phyloP scores from a whole-genome alignment of 495 filamentous ascomycete genomes.

The Saxophila tyrrhenica region DNA sequence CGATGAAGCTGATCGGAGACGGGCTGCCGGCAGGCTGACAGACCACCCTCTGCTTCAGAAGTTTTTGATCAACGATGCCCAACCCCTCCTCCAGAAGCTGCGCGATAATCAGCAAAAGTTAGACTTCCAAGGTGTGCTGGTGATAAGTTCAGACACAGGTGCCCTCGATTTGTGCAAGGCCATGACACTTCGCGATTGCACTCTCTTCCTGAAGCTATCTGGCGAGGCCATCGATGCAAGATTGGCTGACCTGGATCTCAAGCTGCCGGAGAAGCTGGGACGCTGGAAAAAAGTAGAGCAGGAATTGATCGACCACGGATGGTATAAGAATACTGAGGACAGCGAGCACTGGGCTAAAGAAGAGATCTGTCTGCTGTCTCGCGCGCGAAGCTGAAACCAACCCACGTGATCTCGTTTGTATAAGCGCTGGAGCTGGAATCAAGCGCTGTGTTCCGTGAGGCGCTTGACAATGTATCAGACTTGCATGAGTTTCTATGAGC shows the following conservation, averaged over 20 bases:
- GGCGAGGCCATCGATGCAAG: conserved; percentile 51
- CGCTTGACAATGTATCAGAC: not conserved
- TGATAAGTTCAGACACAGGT: not conserved
- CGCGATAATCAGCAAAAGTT: not conserved
- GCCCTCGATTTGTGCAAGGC: conserved; percentile 32
- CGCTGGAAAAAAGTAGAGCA: conserved; percentile 64
- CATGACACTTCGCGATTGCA: conserved; percentile 87
- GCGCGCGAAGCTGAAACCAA: too few relatives aligned
- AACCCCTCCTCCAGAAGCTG: not conserved
- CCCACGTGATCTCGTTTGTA: too few relatives aligned
- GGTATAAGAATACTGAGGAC: conserved; percentile 46
- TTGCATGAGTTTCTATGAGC: not conserved
- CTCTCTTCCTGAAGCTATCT: conserved; percentile 59
- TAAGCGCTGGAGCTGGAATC: too few relatives aligned
- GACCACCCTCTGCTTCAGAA: not conserved
- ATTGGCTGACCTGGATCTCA: conserved; percentile 80
- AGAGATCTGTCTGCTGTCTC: not conserved
- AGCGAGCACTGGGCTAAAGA: not conserved
- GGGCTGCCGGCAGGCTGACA: not conserved
- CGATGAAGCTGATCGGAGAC: not conserved
- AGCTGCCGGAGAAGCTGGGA: conserved; percentile 49
- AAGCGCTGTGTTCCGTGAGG: not conserved
- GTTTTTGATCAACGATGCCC: conserved; percentile 1
- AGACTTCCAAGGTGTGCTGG: conserved; percentile 17
- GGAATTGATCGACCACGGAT: conserved; percentile 55